Base-by-base conservation (phyloP, 345 rosid genomes). In the Populus euphratica region DNA sequence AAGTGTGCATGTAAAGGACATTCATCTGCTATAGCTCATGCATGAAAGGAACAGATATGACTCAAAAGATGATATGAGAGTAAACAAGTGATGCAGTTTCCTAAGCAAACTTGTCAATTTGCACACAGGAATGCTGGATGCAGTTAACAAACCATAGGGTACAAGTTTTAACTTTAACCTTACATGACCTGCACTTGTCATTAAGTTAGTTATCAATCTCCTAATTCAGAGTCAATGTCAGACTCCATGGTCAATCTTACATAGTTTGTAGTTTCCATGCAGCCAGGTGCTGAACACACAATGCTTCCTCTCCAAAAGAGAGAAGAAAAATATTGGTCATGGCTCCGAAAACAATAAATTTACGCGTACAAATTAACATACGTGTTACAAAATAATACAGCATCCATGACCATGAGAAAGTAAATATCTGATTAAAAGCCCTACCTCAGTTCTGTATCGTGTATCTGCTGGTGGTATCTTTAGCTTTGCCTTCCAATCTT, bases 401-500 rank as follows among this genome's bases (percentile, higher is more conserved):
- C 59, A 44, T 13, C 44, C 47, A 49, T 17, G 35, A 35, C 12
- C 5, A 61, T 52, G 62, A 49, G 59, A 66, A 64, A 52, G 23
- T 9, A 41, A 68, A 18, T 11, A n/a, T 43, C 68, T 33, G 39
- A 73, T 62, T 44, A 5, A 78, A 52, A 76, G 41, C 18, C 77
- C 33, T 91, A 95, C 99, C 99, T 93, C 99, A 29, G 98, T 93
- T 80, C 18, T 88, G 85, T 89, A 91, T 56, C 98, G 93, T 0
- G 90, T 84, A 84, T 95, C 99, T 8, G 93, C 72, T 4, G 97
- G 87, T 33, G 99, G 97, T 23, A 90, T 68, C 78, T 87, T 92
- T 44, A 95, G 80, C 66, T 86, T 86, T 41, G 97, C 93, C 80
- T 95, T 95, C 99, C 99, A 93, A 80, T 95, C 98, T 80, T 93